Conservation (phyloP, 257 asterid species). For the Osmanthus fragrans region DNA sequence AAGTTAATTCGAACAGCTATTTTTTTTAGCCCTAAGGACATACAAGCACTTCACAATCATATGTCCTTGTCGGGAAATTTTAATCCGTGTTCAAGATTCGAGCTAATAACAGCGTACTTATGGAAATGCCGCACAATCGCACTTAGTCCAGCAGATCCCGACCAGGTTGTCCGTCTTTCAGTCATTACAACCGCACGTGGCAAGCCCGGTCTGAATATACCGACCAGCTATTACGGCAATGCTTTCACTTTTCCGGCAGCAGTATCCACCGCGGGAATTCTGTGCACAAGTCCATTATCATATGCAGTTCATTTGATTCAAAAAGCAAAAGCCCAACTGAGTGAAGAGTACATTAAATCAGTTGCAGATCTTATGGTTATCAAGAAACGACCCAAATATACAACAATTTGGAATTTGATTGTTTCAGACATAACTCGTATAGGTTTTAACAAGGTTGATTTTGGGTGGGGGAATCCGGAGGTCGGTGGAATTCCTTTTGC, state of each 20-base stretch:
- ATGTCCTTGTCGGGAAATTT: not conserved
- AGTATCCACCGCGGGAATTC: not conserved
- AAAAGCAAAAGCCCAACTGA: not conserved
- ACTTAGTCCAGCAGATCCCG: not conserved
- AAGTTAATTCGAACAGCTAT: constrained; percentile 10
- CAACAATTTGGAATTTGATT: not conserved
- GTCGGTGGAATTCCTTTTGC: not conserved
- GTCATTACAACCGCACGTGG: not conserved
- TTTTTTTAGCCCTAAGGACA: constrained; percentile 23
- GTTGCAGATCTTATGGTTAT: constrained; percentile 18
- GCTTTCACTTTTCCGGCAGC: constrained; percentile 9
- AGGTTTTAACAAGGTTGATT: constrained; percentile 5
- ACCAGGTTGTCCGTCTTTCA: constrained; percentile 13
- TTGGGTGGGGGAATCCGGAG: constrained; percentile 23
- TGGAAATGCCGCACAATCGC: constrained; percentile 29
- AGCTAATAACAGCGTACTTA: constrained; percentile 10
- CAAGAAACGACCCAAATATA: constrained; percentile 6
- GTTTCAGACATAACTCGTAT: not conserved
- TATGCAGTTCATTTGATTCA: constrained; percentile 16
- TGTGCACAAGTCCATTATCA: constrained; percentile 6
- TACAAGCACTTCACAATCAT: not conserved
- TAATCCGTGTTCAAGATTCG: not conserved
- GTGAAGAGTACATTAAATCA: constrained; percentile 25
- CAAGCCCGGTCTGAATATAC: not conserved
- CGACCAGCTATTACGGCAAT: constrained; percentile 28